Evolutionary conservation across 2,329 filamentous ascomycete genomes (phyloP).

Genomic region (Helotiales sp.): DNA sequence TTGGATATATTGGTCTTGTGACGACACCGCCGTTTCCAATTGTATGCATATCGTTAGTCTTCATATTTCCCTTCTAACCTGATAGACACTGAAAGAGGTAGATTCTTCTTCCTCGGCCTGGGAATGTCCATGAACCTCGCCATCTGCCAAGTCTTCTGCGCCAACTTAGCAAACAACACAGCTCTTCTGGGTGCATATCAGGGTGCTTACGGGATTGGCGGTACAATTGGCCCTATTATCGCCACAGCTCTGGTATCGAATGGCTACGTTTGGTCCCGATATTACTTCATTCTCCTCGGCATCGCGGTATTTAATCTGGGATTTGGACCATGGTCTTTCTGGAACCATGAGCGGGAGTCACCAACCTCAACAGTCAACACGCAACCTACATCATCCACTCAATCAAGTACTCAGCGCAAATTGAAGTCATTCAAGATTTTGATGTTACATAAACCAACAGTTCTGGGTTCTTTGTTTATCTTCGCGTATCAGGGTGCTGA

Average conservation of each 20-base stretch:
- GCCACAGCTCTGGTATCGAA: slow-evolving; percentile 66
- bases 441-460: slow-evolving; percentile 52
- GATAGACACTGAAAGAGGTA: slow-evolving; percentile 1
- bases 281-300: slow-evolving; percentile 70
- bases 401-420: slow-evolving; percentile 42
- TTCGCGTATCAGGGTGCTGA: slow-evolving; percentile 85
- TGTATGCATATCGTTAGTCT: slow-evolving; percentile 58
- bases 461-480: slow-evolving; percentile 78
- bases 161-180: slow-evolving; percentile 56
- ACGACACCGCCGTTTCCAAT: slow-evolving; percentile 70
- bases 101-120: slow-evolving; percentile 68
- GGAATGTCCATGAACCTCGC: slow-evolving; percentile 60
- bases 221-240: slow-evolving; percentile 68
- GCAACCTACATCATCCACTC: slow-evolving; percentile 30
- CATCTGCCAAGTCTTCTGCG: slow-evolving; percentile 62
- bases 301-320: slow-evolving; percentile 60
- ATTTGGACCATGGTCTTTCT: slow-evolving; percentile 69
- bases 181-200: slow-evolving; percentile 64
- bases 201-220: slow-evolving; percentile 69
- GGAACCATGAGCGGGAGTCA: slow-evolving; percentile 67
- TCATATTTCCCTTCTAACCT: neutral
- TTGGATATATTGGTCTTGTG: slow-evolving; percentile 68
- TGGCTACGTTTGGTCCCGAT: slow-evolving; percentile 72
- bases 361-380: slow-evolving; percentile 54
- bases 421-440: slow-evolving; percentile 46